Evolutionary conservation across 305 asterid species (phyloP), one percentile per base, ranked within the genome.

Genomic region (Fraxinus ornus): DNA sequence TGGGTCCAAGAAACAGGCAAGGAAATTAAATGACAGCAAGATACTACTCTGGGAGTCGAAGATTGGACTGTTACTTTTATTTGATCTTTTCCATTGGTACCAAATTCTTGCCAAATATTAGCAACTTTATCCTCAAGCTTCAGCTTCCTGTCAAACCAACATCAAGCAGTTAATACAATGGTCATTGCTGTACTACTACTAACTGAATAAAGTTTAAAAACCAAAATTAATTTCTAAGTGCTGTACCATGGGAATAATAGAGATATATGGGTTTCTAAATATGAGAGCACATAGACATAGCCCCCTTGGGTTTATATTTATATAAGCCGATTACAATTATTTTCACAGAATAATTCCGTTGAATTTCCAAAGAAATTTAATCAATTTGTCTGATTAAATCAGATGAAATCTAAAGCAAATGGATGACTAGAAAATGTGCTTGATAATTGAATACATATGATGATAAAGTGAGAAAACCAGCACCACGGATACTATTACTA

Each of bases 91-190:
- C 94, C 98, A 35, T 89, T 92, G 83, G 89, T 84, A 85, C 93
- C 94, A 86, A 96, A 96, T 64, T 86, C 97, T 62, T 97, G 97
- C 99, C 99, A 96, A 60, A 94, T 88, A 79, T 84, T 88, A 86
- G 86, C 90, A 84, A 94, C 92, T 83, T 87, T 90, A 76, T 96
- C 98, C 70, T 91, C 95, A 57, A 94, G 93, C 85, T 86, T 92
- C 91, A 96, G 92, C 88, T 85, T 92, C 95, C 99, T 96, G 95
- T 62, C 30, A 83, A 77, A 88, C 78, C 78, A 80, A 80, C 82
- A 77, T 75, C 77, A 77, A 57, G 80, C 79, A 76, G 77, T 87
- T 71, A 86, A 82, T 62, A 75, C 37, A 76, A 76, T 78, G 78
- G 44, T 57, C 39, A 26, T 39, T 77, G 74, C 77, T 30, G 22